Conservation (phyloP, 768 basidiomycete species). For the Naganishia vaughanmartiniae region DNA sequence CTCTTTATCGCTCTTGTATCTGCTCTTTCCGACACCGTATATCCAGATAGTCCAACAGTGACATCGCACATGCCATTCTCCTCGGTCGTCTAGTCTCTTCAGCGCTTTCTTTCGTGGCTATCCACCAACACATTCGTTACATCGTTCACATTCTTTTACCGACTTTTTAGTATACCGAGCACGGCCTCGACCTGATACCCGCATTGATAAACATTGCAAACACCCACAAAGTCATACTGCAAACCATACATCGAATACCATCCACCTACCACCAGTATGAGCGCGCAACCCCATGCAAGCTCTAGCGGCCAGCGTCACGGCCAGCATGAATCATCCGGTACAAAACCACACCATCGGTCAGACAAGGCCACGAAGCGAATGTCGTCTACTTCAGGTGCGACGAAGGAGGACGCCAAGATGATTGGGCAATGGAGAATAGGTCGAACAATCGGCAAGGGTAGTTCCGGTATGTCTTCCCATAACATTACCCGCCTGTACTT, state of each 20-base stretch:
- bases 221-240: background rate
- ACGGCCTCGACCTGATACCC: constrained; percentile 13
- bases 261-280: background rate
- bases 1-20: constrained; percentile 3
- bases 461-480: constrained; percentile 61
- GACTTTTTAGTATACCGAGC: constrained; percentile 5
- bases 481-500: background rate
- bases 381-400: constrained; percentile 20
- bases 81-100: background rate
- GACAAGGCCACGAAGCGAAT: constrained; percentile 12
- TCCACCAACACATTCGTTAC: constrained; percentile 20
- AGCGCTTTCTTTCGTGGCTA: background rate
- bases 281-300: background rate
- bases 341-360: constrained; percentile 2
- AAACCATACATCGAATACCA: background rate
- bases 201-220: constrained; percentile 1
- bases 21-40: background rate
- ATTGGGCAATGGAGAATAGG: constrained; percentile 82
- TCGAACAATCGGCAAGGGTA: constrained; percentile 75
- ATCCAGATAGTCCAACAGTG: background rate
- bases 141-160: constrained; percentile 5
- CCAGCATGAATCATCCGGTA: background rate
- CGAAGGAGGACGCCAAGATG: constrained; percentile 50
- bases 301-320: constrained; percentile 16
- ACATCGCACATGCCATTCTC: constrained; percentile 2